Conservation (phyloP, 179 eudicot genomes). For the Beta corolliflora region DNA sequence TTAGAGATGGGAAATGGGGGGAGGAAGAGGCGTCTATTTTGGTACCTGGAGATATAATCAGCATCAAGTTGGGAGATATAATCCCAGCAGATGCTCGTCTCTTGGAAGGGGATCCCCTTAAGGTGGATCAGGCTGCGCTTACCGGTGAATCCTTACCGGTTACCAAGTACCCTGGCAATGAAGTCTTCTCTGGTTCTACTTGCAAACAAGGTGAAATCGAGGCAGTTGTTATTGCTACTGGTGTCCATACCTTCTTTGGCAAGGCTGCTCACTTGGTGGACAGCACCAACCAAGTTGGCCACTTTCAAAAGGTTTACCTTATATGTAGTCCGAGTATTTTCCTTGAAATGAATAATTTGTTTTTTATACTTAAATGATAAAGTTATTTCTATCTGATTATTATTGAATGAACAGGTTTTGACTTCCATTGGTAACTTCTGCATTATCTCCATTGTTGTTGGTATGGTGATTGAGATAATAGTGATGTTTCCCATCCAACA, state of each 20-base stretch:
- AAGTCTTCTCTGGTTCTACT: conserved; percentile 83
- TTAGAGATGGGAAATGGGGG: conserved; percentile 85
- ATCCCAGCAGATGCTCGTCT: conserved; percentile 95
- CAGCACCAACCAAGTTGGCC: conserved; percentile 78
- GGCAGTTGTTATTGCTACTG: conserved; percentile 88
- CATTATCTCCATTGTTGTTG: conserved; percentile 72
- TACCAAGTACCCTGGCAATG: conserved; percentile 62
- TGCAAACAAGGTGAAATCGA: conserved; percentile 94
- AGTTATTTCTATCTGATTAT: neutral
- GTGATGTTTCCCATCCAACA: conserved; percentile 83
- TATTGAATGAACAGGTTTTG: conserved; percentile 48
- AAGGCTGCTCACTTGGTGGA: conserved; percentile 96
- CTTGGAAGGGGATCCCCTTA: conserved; percentile 79
- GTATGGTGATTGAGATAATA: conserved; percentile 66
- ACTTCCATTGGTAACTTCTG: conserved; percentile 91
- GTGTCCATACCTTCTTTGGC: conserved; percentile 88
- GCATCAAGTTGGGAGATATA: conserved; percentile 83
- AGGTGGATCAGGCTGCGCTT: conserved; percentile 90
- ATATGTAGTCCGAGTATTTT: neutral
- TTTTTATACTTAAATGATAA: neutral
- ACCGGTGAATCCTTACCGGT: conserved; percentile 87
- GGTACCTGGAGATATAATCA: conserved; percentile 87
- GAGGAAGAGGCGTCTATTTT: conserved; percentile 80
- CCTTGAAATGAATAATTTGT: too few relatives aligned
- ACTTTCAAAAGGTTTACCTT: conserved; percentile 65